Evolutionary conservation across 495 filamentous ascomycete species (phyloP), one percentile per base, ranked within the genome.

Genomic region (Penicillium bovifimosum): DNA sequence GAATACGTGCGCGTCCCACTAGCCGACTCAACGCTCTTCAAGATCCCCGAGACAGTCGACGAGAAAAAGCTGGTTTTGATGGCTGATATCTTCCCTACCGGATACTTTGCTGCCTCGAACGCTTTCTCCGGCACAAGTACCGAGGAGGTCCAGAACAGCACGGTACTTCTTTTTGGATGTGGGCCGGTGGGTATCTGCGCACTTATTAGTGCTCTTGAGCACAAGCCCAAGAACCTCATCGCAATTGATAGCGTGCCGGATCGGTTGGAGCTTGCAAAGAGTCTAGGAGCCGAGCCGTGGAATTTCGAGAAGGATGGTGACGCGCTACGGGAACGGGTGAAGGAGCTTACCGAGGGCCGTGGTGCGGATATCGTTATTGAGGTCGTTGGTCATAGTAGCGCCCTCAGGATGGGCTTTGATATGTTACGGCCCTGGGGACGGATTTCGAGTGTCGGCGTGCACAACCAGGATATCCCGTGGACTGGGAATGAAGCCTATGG

Each of bases 281-380:
- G 65, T 7, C 66, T 96, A 0, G 91, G 91, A 0, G 91, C 90
- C 0, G 87, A 91, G 66, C 79, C 86, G 13, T 81, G 87, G 68
- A 90, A 95, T 59, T 91, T 88, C 56, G 63, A 79, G 51, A 79
- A 69, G 9, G 77, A 92, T 41, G 82, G 75, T 6, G 70, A 90
- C 63, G 69, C 80, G 11, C 20, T 65, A 1, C 54, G 60, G 5
- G 66, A 74, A 54, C 69, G 86, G 49, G 82, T 96, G 13, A 80
- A 81, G 64, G 85, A 88, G 45, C 73, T 84, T 18, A 95, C 88
- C 0, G 81, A 85, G 11, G 88, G 87, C 0, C 73, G 91, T 14
- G 91, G 91, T 0, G 91, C 90, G 0, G 91, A 96, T 72, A 80
- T 86, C 0, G 85, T 90, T 6, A 82, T 96, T 42, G 91, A 96